phyloP scores from a whole-genome alignment of 441 rosid genomes.

The Jatropha podagrica region DNA sequence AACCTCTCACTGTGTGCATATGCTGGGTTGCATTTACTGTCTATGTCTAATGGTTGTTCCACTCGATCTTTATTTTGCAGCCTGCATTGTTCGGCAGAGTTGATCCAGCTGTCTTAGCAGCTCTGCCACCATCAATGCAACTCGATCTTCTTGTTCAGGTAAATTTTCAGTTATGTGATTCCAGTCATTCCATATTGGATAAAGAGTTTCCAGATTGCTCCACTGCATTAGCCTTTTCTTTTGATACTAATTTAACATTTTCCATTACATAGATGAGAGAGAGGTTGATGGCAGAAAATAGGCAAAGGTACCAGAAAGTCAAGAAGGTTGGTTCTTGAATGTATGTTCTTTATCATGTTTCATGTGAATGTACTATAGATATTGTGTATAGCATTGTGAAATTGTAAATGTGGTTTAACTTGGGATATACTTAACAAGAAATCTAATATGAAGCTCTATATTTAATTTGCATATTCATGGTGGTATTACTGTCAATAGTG shows the following conservation, averaged over 20 bases:
- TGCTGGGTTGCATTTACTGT: not conserved
- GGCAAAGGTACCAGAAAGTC: slow-evolving; percentile 93
- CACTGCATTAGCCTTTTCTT: slow-evolving; percentile 7
- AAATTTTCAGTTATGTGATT: slow-evolving; percentile 17
- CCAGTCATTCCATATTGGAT: slow-evolving; percentile 15
- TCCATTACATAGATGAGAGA: slow-evolving; percentile 77
- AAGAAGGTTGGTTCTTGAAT: slow-evolving; percentile 67
- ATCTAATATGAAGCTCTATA: not conserved
- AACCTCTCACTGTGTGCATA: not conserved
- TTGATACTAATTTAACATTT: slow-evolving; percentile 18
- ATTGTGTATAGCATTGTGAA: not conserved
- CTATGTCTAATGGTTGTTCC: slow-evolving; percentile 9
- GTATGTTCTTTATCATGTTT: not conserved
- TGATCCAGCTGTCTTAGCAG: slow-evolving; percentile 82
- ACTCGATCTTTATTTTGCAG: slow-evolving; percentile 39
- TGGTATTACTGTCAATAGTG: not conserved
- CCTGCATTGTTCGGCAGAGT: slow-evolving; percentile 62
- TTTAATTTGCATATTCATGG: not conserved
- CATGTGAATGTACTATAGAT: not conserved
- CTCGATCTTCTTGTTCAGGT: slow-evolving; percentile 91
- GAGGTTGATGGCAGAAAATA: slow-evolving; percentile 93
- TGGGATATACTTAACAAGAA: not conserved
- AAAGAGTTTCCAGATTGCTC: slow-evolving; percentile 24
- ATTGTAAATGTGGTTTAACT: not conserved
- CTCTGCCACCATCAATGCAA: slow-evolving; percentile 91